A percentile compares a stretch with the other conserved stretches of the same genome.
These are phyloP conservation scores for Lagenidium sp. DNA, from an alignment of 352 stramenopile species.

Conservation along the genomic window DNA sequence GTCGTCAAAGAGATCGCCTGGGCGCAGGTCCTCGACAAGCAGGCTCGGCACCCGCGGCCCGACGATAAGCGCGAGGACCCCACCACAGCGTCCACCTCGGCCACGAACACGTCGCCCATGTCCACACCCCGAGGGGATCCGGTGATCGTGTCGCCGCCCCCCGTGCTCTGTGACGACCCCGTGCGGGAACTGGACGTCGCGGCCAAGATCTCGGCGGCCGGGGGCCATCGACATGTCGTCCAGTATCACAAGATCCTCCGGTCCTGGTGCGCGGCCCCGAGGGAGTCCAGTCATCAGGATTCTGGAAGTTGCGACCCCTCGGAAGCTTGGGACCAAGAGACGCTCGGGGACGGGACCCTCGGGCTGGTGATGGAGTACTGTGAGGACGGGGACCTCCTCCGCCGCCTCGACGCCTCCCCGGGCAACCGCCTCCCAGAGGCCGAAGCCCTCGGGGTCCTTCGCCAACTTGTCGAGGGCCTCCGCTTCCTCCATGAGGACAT, in stretches of 20 bases:
- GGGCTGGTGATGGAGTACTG: constrained; percentile 27
- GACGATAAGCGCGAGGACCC: too few species aligned
- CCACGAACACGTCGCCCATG: too few species aligned
- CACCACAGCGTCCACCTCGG: too few species aligned
- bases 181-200: constrained; percentile 13
- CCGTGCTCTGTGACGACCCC: constrained; percentile 8
- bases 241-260: constrained; percentile 10
- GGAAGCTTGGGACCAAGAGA: too few species aligned
- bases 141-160: not conserved
- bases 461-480: constrained; percentile 13
- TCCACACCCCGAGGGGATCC: not conserved
- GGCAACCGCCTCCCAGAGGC: constrained; percentile 8
- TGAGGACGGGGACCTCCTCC: constrained; percentile 19
- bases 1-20: constrained; percentile 11
- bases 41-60: too few species aligned
- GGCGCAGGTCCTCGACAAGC: constrained; percentile 1
- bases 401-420: constrained; percentile 9
- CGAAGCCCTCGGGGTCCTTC: constrained; percentile 9
- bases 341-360: constrained; percentile 6
- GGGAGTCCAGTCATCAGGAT: too few species aligned
- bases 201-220: constrained; percentile 7
- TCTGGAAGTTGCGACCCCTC: too few species aligned
- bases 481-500: constrained; percentile 16
- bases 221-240: constrained; percentile 17
- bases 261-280: too few species aligned